Conservation (phyloP, 129 eudicot species). For the Rutidosis leptorrhynchoides region DNA sequence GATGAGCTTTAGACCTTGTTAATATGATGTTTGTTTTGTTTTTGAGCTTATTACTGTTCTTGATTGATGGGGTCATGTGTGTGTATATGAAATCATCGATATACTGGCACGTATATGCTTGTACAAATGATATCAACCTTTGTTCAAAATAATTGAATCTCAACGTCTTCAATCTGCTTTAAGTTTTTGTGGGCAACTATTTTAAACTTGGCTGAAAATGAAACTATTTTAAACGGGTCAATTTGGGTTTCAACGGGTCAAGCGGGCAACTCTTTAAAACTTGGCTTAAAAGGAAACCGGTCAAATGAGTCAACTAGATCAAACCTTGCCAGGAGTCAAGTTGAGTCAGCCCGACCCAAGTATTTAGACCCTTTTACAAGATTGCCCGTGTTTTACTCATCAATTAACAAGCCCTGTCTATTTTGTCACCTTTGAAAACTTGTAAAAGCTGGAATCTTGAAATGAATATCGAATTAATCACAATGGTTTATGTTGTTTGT, state of each 20-base stretch:
- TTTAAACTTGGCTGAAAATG: conserved; percentile 2
- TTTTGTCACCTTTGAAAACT: neutral
- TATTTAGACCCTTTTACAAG: neutral
- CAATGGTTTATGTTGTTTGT: conserved; percentile 25
- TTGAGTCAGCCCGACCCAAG: neutral
- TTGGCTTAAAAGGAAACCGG: neutral
- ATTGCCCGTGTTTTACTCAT: neutral
- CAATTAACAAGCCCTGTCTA: neutral
- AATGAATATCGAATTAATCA: neutral
- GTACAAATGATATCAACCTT: conserved; percentile 23
- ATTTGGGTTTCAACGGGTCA: neutral
- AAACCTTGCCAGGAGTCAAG: neutral
- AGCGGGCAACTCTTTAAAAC: neutral
- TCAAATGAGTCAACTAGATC: conserved; percentile 2
- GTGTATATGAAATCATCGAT: conserved; percentile 16
- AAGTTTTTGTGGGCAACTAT: conserved; percentile 26
- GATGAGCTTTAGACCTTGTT: conserved; percentile 30
- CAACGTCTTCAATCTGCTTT: neutral
- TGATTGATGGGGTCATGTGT: conserved; percentile 13
- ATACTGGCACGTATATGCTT: conserved; percentile 6
- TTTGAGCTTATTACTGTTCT: neutral
- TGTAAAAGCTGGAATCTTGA: conserved; percentile 20
- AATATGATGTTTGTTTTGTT: neutral
- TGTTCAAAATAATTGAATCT: neutral
- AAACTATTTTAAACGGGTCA: no score